Percentiles rank a stretch among this genome's conserved stretches.
phyloP scores from a whole-genome alignment of 208 protist species.

The Tritrichomonas musculus region DNA sequence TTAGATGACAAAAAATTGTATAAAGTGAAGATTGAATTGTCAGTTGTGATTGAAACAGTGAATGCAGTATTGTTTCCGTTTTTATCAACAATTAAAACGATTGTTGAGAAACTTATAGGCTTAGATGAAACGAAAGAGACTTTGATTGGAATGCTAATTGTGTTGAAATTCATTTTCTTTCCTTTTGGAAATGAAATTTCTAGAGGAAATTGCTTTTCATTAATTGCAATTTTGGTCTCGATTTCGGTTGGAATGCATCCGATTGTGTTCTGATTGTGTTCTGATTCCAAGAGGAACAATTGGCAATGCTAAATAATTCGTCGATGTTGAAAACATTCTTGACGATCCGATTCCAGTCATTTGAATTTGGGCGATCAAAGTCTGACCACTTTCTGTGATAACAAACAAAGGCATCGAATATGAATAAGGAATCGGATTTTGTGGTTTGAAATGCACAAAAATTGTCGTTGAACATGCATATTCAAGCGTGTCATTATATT shows the following conservation, averaged over 20 bases:
- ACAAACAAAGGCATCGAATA: neutral
- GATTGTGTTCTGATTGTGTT: neutral
- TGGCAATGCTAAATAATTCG: neutral
- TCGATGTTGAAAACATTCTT: neutral
- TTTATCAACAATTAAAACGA: neutral
- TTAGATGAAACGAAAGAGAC: neutral
- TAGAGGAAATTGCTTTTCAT: neutral
- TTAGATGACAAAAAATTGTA: neutral
- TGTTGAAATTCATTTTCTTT: neutral
- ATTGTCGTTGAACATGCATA: neutral
- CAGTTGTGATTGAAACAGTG: neutral
- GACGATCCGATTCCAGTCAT: neutral
- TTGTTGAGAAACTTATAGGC: neutral
- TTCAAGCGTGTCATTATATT: neutral
- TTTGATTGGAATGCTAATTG: neutral
- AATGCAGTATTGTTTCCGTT: neutral
- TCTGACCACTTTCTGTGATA: neutral
- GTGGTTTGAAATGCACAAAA: neutral
- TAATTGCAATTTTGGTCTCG: neutral
- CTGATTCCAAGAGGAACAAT: neutral
- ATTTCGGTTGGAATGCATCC: neutral
- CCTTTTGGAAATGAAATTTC: neutral
- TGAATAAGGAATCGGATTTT: neutral
- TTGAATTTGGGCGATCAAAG: neutral
- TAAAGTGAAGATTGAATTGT: slow-evolving; percentile 8